Evolutionary conservation across 2,329 filamentous ascomycete genomes (phyloP).

Genomic region (Pyrenochaeta sp.): DNA sequence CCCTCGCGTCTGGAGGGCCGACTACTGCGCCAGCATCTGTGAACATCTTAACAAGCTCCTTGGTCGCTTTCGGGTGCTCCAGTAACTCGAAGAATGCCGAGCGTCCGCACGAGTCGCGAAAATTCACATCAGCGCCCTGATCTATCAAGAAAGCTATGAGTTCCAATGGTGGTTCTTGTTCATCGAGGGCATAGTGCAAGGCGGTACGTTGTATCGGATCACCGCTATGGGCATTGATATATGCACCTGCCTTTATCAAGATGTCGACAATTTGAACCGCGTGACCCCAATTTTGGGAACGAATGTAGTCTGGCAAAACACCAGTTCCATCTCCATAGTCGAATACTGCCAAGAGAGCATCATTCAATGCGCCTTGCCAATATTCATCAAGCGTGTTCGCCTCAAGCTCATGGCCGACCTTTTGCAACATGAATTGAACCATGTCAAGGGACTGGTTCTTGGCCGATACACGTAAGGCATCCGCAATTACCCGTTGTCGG

Average conservation of each 20-base stretch:
- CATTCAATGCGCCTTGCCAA: constrained; percentile 1
- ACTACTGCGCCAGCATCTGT: constrained; percentile 6
- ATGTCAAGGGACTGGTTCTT: constrained; percentile 1
- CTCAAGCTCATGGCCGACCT: constrained; percentile 2
- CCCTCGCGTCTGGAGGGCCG: constrained; percentile 1
- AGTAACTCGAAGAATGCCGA: constrained; percentile 4
- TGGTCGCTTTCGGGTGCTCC: not conserved
- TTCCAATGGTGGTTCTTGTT: not conserved
- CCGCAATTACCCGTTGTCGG: not conserved
- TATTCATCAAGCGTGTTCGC: not conserved
- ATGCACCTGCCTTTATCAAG: constrained; percentile 7
- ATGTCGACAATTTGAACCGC: constrained; percentile 6
- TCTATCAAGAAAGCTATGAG: constrained; percentile 2
- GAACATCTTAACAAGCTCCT: constrained; percentile 6
- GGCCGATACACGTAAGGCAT: constrained; percentile 1
- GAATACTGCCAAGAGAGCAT: constrained; percentile 5
- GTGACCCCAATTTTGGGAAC: constrained; percentile 3
- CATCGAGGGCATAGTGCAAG: constrained; percentile 1
- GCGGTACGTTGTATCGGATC: not conserved
- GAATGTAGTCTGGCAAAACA: not conserved
- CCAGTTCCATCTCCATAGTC: constrained; percentile 2
- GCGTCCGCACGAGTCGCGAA: not conserved
- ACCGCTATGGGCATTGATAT: constrained; percentile 1
- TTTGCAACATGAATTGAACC: constrained; percentile 3
- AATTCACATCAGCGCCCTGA: constrained; percentile 5